Conservation (phyloP, 495 filamentous ascomycete genomes). For the Neurospora sp. region DNA sequence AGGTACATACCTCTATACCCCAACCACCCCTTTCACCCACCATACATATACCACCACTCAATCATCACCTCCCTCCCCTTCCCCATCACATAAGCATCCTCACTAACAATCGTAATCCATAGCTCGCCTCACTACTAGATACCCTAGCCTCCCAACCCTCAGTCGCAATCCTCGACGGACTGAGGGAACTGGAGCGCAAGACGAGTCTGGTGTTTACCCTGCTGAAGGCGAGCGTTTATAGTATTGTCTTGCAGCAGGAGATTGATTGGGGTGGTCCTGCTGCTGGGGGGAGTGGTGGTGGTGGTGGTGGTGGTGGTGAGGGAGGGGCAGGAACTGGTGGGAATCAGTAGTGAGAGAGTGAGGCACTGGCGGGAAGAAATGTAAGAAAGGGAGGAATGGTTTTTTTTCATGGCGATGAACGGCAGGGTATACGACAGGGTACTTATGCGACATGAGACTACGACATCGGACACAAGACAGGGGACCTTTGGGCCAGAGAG, state of each 20-base stretch:
- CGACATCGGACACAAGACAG: not conserved
- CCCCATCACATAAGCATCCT: too few relatives aligned
- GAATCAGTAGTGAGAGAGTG: not conserved
- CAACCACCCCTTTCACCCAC: not conserved
- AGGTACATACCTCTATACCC: constrained; percentile 41
- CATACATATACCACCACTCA: constrained; percentile 7
- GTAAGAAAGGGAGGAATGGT: not conserved
- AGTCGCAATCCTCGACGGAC: constrained; percentile 67
- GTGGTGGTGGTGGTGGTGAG: not conserved
- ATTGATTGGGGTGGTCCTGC: constrained; percentile 47
- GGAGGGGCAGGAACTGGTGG: not conserved
- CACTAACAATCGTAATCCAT: constrained; percentile 1
- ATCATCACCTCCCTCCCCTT: not conserved
- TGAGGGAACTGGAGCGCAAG: constrained; percentile 84
- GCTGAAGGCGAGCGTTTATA: constrained; percentile 96
- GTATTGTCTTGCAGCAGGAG: constrained; percentile 95
- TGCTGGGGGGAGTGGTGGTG: not conserved
- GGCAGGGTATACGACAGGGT: not conserved
- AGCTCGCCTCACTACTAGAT: constrained; percentile 55
- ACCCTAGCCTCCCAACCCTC: constrained; percentile 52
- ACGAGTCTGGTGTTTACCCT: constrained; percentile 88
- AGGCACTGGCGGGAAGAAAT: not conserved
- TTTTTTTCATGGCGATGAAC: not conserved
- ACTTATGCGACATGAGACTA: not conserved
- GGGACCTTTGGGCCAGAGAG: not conserved